A percentile compares a stretch with the other conserved stretches of the same genome.
These are phyloP conservation scores for Fusarium sp. DNA, from an alignment of 2,329 filamentous ascomycete genomes.

Conservation along the genomic window DNA sequence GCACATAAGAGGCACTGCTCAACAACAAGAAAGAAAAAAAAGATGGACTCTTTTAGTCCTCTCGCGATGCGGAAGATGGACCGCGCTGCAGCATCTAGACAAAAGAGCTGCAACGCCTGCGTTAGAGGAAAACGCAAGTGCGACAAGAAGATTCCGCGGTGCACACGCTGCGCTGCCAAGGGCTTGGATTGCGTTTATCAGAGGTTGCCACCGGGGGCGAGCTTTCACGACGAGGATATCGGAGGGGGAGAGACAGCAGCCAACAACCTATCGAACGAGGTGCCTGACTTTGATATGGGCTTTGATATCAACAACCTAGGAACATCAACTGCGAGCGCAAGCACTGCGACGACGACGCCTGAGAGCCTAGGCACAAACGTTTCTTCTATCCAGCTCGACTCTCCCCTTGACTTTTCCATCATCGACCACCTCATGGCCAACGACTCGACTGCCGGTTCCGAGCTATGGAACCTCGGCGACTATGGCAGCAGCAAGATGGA, in stretches of 20 bases:
- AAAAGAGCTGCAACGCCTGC: slow-evolving; percentile 63
- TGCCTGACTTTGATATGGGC: slow-evolving; percentile 53
- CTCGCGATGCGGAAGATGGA: slow-evolving; percentile 46
- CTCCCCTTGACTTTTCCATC: slow-evolving; percentile 51
- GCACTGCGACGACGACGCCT: slow-evolving; percentile 41
- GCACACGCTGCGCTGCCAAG: slow-evolving; percentile 57
- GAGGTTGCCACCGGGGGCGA: slow-evolving; percentile 46
- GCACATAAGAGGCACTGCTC: slow-evolving; percentile 10
- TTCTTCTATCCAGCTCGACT: slow-evolving; percentile 41
- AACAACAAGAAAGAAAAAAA: neutral
- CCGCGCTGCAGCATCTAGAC: slow-evolving; percentile 57
- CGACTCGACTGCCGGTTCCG: slow-evolving; percentile 33
- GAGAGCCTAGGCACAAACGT: slow-evolving; percentile 45
- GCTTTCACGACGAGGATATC: slow-evolving; percentile 38
- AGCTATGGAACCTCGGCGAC: slow-evolving; percentile 45
- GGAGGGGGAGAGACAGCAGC: slow-evolving; percentile 13
- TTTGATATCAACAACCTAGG: slow-evolving; percentile 50
- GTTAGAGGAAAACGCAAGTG: slow-evolving; percentile 61
- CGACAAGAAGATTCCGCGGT: slow-evolving; percentile 58
- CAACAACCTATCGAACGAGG: slow-evolving; percentile 20
- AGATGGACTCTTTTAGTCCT: slow-evolving; percentile 44
- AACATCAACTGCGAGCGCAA: slow-evolving; percentile 43
- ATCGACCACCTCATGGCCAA: slow-evolving; percentile 50
- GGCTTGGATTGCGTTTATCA: slow-evolving; percentile 57
- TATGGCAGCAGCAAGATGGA: slow-evolving; percentile 46